These are phyloP conservation scores for Symmetrospora coprosmae DNA, from an alignment of 768 basidiomycete species.

Conservation along the genomic window DNA sequence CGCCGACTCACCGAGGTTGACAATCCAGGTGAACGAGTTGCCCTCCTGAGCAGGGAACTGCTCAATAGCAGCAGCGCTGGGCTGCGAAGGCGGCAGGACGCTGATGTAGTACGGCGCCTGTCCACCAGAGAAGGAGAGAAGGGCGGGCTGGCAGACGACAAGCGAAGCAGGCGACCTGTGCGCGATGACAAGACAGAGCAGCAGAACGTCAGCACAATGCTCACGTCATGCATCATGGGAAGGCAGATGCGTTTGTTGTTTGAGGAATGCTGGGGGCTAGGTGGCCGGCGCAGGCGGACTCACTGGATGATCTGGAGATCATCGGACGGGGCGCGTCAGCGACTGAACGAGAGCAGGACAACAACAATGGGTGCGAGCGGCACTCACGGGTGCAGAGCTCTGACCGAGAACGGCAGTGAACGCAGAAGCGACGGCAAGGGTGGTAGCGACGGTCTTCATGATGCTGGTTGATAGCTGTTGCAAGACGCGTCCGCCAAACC, in stretches of 20 bases:
- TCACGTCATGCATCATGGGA: neutral
- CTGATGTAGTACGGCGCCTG: conserved; percentile 16
- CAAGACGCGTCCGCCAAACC: too few species aligned
- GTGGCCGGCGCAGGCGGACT: neutral
- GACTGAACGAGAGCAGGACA: neutral
- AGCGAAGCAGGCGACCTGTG: conserved; percentile 15
- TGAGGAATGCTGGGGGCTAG: too few species aligned
- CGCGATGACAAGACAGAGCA: neutral
- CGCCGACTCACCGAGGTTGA: too few species aligned
- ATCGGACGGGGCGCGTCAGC: neutral
- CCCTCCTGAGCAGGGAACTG: conserved; percentile 2
- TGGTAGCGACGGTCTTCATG: too few species aligned
- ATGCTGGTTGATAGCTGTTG: too few species aligned
- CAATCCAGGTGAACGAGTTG: conserved; percentile 16
- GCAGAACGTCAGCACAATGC: neutral
- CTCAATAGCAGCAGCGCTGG: conserved; percentile 12
- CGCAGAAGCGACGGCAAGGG: too few species aligned
- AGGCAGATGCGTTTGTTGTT: too few species aligned
- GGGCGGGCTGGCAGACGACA: conserved; percentile 17
- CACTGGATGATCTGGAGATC: conserved; percentile 5
- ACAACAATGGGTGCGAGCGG: too few species aligned
- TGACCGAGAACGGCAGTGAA: too few species aligned
- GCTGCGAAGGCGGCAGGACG: conserved; percentile 8
- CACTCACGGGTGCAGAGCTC: too few species aligned
- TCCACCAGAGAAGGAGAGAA: conserved; percentile 6